These are phyloP conservation scores for Botrytis hyacinthi DNA, from an alignment of 2,329 filamentous ascomycete species.

Conservation along the genomic window DNA sequence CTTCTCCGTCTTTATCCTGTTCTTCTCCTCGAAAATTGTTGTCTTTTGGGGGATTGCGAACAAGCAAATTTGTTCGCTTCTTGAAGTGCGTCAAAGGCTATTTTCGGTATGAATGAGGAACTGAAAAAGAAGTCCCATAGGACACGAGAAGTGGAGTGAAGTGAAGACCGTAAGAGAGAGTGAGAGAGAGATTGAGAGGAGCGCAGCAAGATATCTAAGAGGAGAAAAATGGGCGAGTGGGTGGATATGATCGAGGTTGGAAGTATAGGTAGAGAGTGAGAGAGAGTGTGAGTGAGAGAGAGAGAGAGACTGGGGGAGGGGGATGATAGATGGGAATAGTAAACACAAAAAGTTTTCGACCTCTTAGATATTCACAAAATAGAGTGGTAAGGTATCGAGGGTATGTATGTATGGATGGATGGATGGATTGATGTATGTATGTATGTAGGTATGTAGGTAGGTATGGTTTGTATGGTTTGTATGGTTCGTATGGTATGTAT, in stretches of 20 bases:
- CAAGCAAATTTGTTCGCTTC: background rate
- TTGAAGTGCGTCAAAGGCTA: background rate
- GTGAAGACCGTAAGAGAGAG: background rate
- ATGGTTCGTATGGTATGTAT: background rate
- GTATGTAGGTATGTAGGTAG: background rate
- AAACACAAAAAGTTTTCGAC: background rate
- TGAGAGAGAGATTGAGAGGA: background rate
- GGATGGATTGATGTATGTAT: background rate
- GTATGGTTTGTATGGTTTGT: background rate
- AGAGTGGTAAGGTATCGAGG: background rate
- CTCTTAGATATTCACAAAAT: constrained; percentile 2
- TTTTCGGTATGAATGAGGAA: background rate
- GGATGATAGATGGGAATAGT: background rate
- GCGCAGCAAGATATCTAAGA: background rate
- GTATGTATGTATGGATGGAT: background rate
- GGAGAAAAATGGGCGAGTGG: background rate
- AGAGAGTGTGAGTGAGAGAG: too few species aligned
- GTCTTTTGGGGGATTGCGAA: background rate
- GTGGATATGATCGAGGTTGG: background rate
- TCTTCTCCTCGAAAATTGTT: background rate
- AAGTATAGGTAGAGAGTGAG: background rate
- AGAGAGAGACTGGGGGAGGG: background rate
- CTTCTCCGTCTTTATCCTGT: background rate
- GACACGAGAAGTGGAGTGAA: background rate
- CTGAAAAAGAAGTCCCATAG: background rate